Percentiles rank a stretch among this genome's conserved stretches.
Conservation (phyloP, 352 stramenopile species). For the Globisporangium megalacanthum region DNA sequence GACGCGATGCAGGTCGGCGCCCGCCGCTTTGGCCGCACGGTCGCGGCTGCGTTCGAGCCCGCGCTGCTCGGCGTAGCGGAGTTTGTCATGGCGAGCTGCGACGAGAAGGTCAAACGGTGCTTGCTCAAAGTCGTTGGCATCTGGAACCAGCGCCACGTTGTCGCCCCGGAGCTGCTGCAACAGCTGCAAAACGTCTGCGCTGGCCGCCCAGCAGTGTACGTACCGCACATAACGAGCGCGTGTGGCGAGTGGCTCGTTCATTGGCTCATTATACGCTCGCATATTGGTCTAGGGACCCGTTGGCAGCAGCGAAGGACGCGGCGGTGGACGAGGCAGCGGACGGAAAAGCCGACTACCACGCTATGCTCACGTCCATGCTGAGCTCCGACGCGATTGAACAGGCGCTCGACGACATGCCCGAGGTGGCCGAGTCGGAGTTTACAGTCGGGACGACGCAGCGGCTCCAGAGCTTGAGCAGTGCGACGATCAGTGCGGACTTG, state of each 20-base stretch:
- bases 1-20: constrained; percentile 82
- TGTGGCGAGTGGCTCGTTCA: not conserved
- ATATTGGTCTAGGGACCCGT: constrained; percentile 19
- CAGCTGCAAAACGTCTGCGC: constrained; percentile 75
- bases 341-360: constrained; percentile 9
- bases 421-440: constrained; percentile 46
- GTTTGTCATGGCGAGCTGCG: constrained; percentile 56
- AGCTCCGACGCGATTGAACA: constrained; percentile 33
- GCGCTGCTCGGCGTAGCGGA: constrained; percentile 52
- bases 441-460: constrained; percentile 36
- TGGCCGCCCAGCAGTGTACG: constrained; percentile 56
- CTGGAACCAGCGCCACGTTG: constrained; percentile 74
- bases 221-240: not conserved
- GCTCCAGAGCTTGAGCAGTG: constrained; percentile 72
- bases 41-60: constrained; percentile 53
- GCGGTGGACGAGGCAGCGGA: constrained; percentile 23
- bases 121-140: constrained; percentile 84
- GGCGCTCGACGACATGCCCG: constrained; percentile 61
- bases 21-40: constrained; percentile 72
- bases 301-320: constrained; percentile 9
- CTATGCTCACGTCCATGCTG: constrained; percentile 30
- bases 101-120: constrained; percentile 82
- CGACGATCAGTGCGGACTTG: constrained; percentile 78
- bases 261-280: not conserved
- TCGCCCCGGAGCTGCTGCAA: constrained; percentile 41